Base-by-base conservation (phyloP, 441 rosid genomes). In the Jatropha podagrica region DNA sequence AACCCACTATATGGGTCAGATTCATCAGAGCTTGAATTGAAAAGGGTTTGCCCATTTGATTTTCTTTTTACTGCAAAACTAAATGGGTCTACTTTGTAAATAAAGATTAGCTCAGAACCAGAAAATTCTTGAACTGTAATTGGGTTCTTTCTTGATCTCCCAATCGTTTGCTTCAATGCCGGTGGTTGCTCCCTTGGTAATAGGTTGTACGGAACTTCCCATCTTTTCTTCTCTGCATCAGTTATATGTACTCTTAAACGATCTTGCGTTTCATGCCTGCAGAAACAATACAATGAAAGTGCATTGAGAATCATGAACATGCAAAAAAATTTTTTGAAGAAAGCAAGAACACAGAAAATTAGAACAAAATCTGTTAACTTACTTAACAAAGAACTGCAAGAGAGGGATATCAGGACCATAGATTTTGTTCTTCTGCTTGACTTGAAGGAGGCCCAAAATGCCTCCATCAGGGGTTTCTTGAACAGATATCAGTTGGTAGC, bases 171-270 rank as follows among this genome's bases (percentile, higher is more conserved):
- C 52, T 87, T 89, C 64, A 76, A 40, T 32, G 69, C 80, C 32
- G 96, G 96, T 0, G 98, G 92, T 51, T 82, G 83, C 64, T 94
- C 95, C 69, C 98, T 81, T 0, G 97, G 98, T 51, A 96, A 79
- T 46, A 96, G 91, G 71, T 84, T 82, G 88, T 92, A 94, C 0
- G 99, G 99, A 0, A 96, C 97, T 78, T 94, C 99, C 99, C 99
- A 96, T 78, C 98, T 79, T 78, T 84, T 88, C 77, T 91, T 87
- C 83, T 82, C 80, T 3, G 98, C 95, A 80, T 96, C 99, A 1
- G 99, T 94, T 65, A 92, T 92, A 81, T 83, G 88, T 3, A 96
- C 96, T 71, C 97, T 87, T 61, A 96, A 81, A 15, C 97, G 96
- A 59, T 80, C 85, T 14, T 86, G 85, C 7, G 90, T 86, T 67